Base-by-base conservation (phyloP, 306 rosid genomes). In the Rubus idaeus region DNA sequence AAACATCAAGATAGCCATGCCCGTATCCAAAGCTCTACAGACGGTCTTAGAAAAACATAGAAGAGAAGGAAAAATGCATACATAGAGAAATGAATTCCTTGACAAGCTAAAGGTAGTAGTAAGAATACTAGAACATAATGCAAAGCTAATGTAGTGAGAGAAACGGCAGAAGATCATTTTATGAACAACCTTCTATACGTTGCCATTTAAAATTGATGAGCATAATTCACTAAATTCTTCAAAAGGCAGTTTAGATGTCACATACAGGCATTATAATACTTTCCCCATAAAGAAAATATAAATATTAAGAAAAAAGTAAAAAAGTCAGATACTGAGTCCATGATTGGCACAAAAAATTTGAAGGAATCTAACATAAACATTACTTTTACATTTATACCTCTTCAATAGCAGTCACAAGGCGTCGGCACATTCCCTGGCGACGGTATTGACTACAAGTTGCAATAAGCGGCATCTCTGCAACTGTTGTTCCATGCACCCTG, bases 401-500 rank as follows among this genome's bases (percentile, higher is more conserved):
- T 81, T 95, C 96, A 75, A 95, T 91, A 46, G 91, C 89, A 82
- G 47, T 84, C 85, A 95, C 77, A 63, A 95, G 97, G 77, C 81
- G 90, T 37, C 97, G 91, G 81, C 99, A 88, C 99, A 95, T 95
- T 88, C 99, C 99, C 84, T 86, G 96, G 65, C 97, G 97, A 77
- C 97, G 97, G 79, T 83, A 87, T 72, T 46, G 83, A 78, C 99
- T 95, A 84, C 97, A 90, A 78, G 99, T 95, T 62, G 99, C 97
- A 91, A 92, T 88, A 44, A 95, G 90, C 40, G 99, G 99, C 99
- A 95, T 91, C 90, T 95, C 99, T 47, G 99, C 99, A 62, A 91
- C 82, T 49, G 83, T 55, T 80, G 92, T 76, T 80, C 99, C 99
- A 80, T 95, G 97, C 81, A 95, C 87, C 90, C 99, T 95, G 88